Evolutionary conservation across 139 green algal species (phyloP).

Genomic region (Nannochloris sp.): DNA sequence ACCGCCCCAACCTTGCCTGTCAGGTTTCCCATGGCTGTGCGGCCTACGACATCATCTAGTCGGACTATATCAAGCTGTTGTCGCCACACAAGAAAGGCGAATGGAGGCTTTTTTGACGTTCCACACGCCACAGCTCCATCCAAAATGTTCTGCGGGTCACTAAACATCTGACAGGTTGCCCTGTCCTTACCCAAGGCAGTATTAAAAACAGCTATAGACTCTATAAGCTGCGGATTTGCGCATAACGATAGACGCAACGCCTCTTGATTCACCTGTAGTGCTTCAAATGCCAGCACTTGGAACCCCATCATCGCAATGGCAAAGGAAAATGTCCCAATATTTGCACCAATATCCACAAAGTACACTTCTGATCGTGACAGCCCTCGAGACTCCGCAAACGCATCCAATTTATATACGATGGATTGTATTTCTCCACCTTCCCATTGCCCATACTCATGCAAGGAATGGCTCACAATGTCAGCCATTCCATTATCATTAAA

Average conservation of each 20-base stretch:
- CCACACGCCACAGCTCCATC: not conserved
- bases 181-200: constrained; percentile 1
- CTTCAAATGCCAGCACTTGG: constrained; percentile 7
- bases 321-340: constrained; percentile 5
- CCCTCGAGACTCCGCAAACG: not conserved
- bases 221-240: not conserved
- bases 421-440: too few relatives aligned
- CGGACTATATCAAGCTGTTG: not conserved
- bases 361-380: constrained; percentile 2
- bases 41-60: not conserved
- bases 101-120: not conserved
- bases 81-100: not conserved
- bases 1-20: not conserved
- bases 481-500: too few relatives aligned
- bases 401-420: too few relatives aligned
- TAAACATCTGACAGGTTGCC: not conserved
- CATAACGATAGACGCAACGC: not conserved
- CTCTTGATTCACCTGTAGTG: not conserved
- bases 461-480: too few relatives aligned
- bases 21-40: not conserved
- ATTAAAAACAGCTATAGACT: constrained; percentile 3
- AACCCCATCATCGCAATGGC: constrained; percentile 2
- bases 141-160: not conserved
- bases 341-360: constrained; percentile 12
- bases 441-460: too few relatives aligned